Base-by-base conservation (phyloP, 2,329 filamentous ascomycete species). In the Pseudopyrenochaeta lycopersici region DNA sequence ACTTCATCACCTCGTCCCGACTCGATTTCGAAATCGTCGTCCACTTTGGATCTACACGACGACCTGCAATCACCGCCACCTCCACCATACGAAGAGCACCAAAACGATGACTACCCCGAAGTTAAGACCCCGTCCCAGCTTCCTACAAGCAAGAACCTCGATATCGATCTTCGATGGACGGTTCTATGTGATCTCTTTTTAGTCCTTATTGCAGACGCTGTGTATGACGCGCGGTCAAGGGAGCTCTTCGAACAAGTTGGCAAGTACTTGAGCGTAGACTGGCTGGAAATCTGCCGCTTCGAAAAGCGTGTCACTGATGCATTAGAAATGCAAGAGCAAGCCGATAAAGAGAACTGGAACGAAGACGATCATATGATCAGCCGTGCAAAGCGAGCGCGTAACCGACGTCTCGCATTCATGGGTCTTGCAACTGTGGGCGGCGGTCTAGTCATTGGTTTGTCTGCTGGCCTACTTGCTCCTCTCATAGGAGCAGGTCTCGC, bases 221-320 rank as follows among this genome's bases (percentile, higher is more conserved):
- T 90, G 11, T 99, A 99, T 73, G 95, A 99, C 73, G 82, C 94
- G 12, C 88, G 95, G 23, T 98, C 95, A 5, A 86, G 95, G 59
- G 84, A 88, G 35, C 80, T 99, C 23, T 80, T 99, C 5, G 94
- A 98, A 76, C 83, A 86, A 49, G 92, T 98, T 1, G 95, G 90
- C 31, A 83, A 86, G 46, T 89, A 90, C 56, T 84, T 99, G 64
- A 87, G 90, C 36, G 88, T 99, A 7, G 84, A 89, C 11, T 96
- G 91, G 92, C 81, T 96, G 48, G 95, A 99, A 62, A 96, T 98
- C 52, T 96, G 92, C 76, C 88, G 92, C 33, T 99, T 99, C 69
- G 95, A 99, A 78, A 98, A 97, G 78, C 89, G 92, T 47, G 92
- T 99, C 5, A 97, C 95, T 7, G 95, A 99, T 76, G 92, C 95